Conservation (phyloP, 768 basidiomycete genomes). For the Tephrocybe rancida region DNA sequence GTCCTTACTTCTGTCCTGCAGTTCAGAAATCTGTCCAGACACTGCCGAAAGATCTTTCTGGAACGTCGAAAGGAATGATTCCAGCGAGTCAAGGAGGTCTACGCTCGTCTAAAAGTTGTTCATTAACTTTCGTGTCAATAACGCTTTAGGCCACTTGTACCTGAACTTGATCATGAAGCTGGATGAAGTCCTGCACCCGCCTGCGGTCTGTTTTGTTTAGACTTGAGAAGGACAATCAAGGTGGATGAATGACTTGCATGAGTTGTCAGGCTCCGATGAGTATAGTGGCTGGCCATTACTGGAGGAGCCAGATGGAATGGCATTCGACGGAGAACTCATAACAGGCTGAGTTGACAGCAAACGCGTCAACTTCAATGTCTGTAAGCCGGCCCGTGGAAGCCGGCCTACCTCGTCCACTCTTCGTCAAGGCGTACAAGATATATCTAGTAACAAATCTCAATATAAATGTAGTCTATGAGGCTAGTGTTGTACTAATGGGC, state of each 20-base stretch:
- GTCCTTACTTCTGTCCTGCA: slow-evolving; percentile 87
- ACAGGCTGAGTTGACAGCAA: background rate
- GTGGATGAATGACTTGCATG: slow-evolving; percentile 31
- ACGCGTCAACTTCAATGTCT: background rate
- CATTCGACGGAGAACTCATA: slow-evolving; percentile 5
- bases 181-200: slow-evolving; percentile 68
- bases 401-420: background rate
- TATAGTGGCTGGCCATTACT: slow-evolving; percentile 1
- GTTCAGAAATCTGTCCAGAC: slow-evolving; percentile 93
- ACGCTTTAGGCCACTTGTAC: slow-evolving; percentile 37
- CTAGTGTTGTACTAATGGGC: too few relatives aligned
- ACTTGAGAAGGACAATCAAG: background rate
- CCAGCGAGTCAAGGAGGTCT: slow-evolving; percentile 81
- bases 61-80: slow-evolving; percentile 92
- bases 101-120: slow-evolving; percentile 70
- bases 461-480: too few relatives aligned
- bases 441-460: too few relatives aligned
- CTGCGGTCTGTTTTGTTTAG: slow-evolving; percentile 32
- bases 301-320: background rate
- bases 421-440: background rate
- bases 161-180: slow-evolving; percentile 91
- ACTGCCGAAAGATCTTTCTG: slow-evolving; percentile 93
- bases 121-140: background rate
- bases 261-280: slow-evolving; percentile 19
- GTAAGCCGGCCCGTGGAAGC: background rate